Base-by-base conservation (phyloP, 2,329 filamentous ascomycete species). In the Exutisphaerella laricina region DNA sequence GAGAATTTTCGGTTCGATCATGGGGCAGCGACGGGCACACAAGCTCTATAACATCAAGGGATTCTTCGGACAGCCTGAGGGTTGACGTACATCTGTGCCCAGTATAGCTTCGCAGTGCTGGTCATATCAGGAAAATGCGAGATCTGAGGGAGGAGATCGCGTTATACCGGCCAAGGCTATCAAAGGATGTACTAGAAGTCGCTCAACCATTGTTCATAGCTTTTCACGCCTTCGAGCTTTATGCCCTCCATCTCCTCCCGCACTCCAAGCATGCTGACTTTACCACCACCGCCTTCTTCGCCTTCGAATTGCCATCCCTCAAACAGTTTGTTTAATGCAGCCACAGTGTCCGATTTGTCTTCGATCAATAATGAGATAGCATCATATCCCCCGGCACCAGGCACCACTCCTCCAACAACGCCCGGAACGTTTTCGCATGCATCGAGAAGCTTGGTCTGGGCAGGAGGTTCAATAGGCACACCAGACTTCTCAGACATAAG, bases 321-420 rank as follows among this genome's bases (percentile, higher is more conserved):
- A 45, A 95, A 65, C 31, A 87, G 80, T 31, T 68, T 65, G 49
- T 76, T 72, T 16, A 97, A 65, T 9, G 70, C 68, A 16, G 61
- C 60, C 42, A 83, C 68, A 1, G 86, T 85, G 36, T 74, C 75
- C 25, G 72, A 73, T 40, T 85, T 80, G 56, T 96, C 86, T 57
- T 77, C 75, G 51, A 95, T 78, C 46, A 98, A 65, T 47, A 98
- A 64, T 1, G 84, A 85, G 42, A 95, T 75, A 1, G 92, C 92
- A 70, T 98, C 92, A 59, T 85, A 96, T 0, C 92, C 92, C 7
- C 92, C 92, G 0, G 92, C 92, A 0, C 92, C 92, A 0, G 92
- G 92, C 0, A 96, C 92, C 0, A 97, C 88, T 0, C 89, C 92
- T 1, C 88, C 89, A 51, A 89, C 78, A 3, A 97, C 88, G 4